Conservation (phyloP, 2,329 filamentous ascomycete genomes). For the Sodiomyces alkalinus region DNA sequence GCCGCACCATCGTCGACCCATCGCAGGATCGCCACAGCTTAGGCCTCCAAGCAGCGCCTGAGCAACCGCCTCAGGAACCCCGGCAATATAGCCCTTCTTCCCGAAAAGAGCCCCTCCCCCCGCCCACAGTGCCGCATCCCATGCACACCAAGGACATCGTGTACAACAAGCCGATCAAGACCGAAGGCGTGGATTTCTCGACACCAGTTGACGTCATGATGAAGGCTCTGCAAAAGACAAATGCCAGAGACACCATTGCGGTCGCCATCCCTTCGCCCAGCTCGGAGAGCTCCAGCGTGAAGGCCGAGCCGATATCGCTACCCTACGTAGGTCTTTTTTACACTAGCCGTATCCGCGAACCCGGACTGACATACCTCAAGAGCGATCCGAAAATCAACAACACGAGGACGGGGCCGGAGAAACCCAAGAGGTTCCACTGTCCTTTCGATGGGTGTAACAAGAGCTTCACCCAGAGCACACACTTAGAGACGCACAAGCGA, state of each 20-base stretch:
- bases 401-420: neutral
- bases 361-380: neutral
- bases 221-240: constrained; percentile 68
- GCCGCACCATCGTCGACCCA: constrained; percentile 6
- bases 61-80: constrained; percentile 2
- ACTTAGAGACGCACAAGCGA: constrained; percentile 77
- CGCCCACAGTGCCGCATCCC: constrained; percentile 7
- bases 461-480: constrained; percentile 81
- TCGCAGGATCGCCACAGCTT: neutral
- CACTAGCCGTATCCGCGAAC: no score
- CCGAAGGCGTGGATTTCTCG: constrained; percentile 47
- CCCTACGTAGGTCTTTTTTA: neutral
- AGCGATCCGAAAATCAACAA: neutral
- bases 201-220: constrained; percentile 80
- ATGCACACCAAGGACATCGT: constrained; percentile 23
- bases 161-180: constrained; percentile 29
- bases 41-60: neutral
- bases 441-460: constrained; percentile 60
- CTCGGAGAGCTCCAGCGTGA: constrained; percentile 3
- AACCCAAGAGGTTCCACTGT: constrained; percentile 55
- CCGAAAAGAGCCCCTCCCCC: constrained; percentile 4
- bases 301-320: constrained; percentile 4
- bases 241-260: constrained; percentile 19
- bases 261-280: no score
- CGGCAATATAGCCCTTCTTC: constrained; percentile 5